phyloP scores from a whole-genome alignment of 2,329 filamentous ascomycete genomes.

The Periconia sp. region DNA sequence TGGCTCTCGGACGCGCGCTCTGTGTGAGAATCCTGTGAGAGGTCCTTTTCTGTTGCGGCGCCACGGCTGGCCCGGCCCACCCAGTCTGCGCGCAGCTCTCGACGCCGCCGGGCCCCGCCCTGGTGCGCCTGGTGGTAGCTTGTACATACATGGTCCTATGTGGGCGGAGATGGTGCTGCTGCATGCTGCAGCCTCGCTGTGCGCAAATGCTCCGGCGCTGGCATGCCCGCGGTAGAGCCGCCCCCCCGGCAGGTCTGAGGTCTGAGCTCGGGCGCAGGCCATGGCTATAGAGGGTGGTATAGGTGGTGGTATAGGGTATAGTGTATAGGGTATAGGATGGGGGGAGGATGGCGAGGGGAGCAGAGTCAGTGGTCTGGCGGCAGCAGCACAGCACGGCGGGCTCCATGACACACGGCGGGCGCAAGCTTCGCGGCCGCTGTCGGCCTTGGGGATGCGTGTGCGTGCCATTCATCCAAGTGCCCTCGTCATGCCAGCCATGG shows the following conservation, averaged over 20 bases:
- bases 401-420: conserved; percentile 11
- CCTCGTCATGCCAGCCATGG: conserved; percentile 26
- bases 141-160: too few species aligned
- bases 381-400: conserved; percentile 2
- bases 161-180: too few species aligned
- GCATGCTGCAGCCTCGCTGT: too few species aligned
- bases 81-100: too few species aligned
- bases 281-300: too few species aligned
- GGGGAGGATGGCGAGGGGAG: background rate
- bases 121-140: background rate
- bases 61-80: conserved; percentile 22
- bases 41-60: conserved; percentile 28
- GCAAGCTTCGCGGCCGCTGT: conserved; percentile 8
- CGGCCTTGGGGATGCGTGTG: conserved; percentile 31
- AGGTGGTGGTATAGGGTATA: too few species aligned
- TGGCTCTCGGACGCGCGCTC: conserved; percentile 16
- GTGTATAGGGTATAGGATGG: background rate
- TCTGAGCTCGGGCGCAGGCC: too few species aligned
- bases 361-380: conserved; percentile 5
- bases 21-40: conserved; percentile 25
- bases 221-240: too few species aligned
- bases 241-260: too few species aligned
- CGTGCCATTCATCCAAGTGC: conserved; percentile 21
- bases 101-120: background rate
- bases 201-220: too few species aligned